Conservation (phyloP, 2,329 filamentous ascomycete species). For the Aureobasidium sp. region DNA sequence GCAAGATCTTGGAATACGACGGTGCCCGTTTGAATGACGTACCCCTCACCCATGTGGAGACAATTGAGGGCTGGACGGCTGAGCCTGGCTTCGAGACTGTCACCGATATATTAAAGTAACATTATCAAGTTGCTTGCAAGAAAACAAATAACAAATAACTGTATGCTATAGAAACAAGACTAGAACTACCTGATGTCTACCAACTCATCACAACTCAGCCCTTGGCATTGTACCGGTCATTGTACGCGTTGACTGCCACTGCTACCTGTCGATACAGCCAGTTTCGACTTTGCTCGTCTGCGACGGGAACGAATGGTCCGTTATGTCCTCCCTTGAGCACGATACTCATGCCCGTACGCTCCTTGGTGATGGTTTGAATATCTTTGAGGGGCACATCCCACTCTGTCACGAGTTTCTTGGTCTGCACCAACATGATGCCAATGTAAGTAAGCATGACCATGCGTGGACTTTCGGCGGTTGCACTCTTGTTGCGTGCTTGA, state of each 20-base stretch:
- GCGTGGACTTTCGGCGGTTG: conserved; percentile 43
- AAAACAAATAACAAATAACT: background rate
- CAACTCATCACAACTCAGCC: conserved; percentile 26
- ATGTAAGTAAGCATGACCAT: conserved; percentile 55
- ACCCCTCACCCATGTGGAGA: conserved; percentile 3
- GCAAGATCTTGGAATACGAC: background rate
- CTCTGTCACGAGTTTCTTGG: conserved; percentile 75
- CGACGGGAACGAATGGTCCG: conserved; percentile 88
- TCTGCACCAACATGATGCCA: conserved; percentile 82
- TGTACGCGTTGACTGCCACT: conserved; percentile 59
- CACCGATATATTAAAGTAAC: background rate
- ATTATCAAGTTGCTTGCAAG: background rate
- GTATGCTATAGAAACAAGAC: background rate
- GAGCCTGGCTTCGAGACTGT: background rate
- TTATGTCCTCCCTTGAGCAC: conserved; percentile 83
- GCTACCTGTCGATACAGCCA: conserved; percentile 61
- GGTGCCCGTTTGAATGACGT: background rate
- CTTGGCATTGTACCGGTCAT: conserved; percentile 58
- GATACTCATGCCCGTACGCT: conserved; percentile 86
- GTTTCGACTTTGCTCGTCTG: conserved; percentile 69
- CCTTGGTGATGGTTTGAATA: conserved; percentile 93
- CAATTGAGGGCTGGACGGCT: background rate
- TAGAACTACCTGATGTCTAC: background rate
- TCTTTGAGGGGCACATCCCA: conserved; percentile 97
- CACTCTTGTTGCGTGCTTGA: conserved; percentile 15